Percentiles rank a stretch among this genome's conserved stretches.
Conservation (phyloP, 2,329 filamentous ascomycete species). For the Venturia carpophila region DNA sequence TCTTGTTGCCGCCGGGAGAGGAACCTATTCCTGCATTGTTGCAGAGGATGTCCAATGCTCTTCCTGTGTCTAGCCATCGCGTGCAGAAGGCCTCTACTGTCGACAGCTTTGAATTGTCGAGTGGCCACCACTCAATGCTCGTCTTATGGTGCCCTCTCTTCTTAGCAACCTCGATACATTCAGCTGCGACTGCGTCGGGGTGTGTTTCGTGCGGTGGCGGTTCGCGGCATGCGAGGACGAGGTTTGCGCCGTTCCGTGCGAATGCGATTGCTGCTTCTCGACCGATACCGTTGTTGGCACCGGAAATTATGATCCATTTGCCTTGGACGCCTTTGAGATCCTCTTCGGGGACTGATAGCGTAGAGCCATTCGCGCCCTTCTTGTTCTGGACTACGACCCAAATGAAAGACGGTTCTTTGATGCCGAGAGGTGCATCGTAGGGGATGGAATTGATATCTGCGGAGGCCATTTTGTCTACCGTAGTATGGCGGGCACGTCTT, state of each 20-base stretch:
- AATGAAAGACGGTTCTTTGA: slow-evolving; percentile 10
- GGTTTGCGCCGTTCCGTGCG: slow-evolving; percentile 26
- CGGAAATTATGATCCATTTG: slow-evolving; percentile 22
- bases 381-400: slow-evolving; percentile 19
- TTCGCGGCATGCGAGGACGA: slow-evolving; percentile 25
- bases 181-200: slow-evolving; percentile 23
- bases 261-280: slow-evolving; percentile 24
- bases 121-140: slow-evolving; percentile 26
- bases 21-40: slow-evolving; percentile 29
- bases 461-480: not conserved
- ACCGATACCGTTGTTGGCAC: slow-evolving; percentile 27
- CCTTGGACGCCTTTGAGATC: slow-evolving; percentile 20
- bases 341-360: slow-evolving; percentile 8
- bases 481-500: not conserved
- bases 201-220: slow-evolving; percentile 24
- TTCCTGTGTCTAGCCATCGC: slow-evolving; percentile 25
- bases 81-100: slow-evolving; percentile 26
- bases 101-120: slow-evolving; percentile 24
- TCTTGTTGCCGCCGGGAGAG: slow-evolving; percentile 18
- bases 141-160: slow-evolving; percentile 15
- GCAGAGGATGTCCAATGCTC: slow-evolving; percentile 26
- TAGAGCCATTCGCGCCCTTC: slow-evolving; percentile 16
- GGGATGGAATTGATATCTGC: slow-evolving; percentile 19
- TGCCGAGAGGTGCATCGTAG: slow-evolving; percentile 18
- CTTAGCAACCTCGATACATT: slow-evolving; percentile 21